A percentile compares a stretch with the other conserved stretches of the same genome.
These are phyloP conservation scores for Backusella circina DNA, from an alignment of 192 early-diverging fungal genomes.

Conservation along the genomic window DNA sequence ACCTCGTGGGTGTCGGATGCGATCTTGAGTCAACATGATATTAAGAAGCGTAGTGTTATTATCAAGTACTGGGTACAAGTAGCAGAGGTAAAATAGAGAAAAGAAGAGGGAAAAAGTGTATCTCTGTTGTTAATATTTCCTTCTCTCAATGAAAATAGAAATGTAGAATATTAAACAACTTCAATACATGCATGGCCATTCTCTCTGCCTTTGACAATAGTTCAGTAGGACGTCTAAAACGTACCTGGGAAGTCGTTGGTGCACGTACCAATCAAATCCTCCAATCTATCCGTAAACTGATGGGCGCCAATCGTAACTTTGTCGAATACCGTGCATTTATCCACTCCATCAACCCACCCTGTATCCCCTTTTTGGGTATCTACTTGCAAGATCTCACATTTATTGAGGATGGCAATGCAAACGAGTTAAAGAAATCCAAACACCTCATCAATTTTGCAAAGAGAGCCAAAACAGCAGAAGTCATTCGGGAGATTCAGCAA, in stretches of 20 bases:
- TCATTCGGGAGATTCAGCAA: constrained; percentile 87
- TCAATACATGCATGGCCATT: constrained; percentile 85
- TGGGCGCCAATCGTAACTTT: constrained; percentile 83
- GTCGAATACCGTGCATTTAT: constrained; percentile 77
- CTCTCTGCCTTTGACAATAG: constrained; percentile 85
- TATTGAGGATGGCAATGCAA: constrained; percentile 84
- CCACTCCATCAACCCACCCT: constrained; percentile 75
- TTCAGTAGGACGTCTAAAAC: constrained; percentile 81
- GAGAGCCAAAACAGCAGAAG: constrained; percentile 78
- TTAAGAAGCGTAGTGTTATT: constrained; percentile 68
- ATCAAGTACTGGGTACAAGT: constrained; percentile 84
- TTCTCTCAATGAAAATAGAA: constrained; percentile 26
- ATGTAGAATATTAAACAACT: constrained; percentile 86
- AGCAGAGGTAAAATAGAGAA: constrained; percentile 49
- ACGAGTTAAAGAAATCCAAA: constrained; percentile 55
- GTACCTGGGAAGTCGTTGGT: constrained; percentile 77
- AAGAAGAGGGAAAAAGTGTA: background rate
- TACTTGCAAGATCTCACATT: constrained; percentile 89
- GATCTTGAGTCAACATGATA: constrained; percentile 77
- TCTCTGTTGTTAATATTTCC: background rate
- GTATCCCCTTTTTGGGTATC: constrained; percentile 81
- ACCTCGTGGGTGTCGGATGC: constrained; percentile 84
- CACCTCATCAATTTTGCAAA: constrained; percentile 93
- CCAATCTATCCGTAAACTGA: constrained; percentile 64
- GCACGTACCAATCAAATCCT: constrained; percentile 53